Evolutionary conservation across 768 basidiomycete genomes (phyloP).

Genomic region (Pulveroboletus ravenelii): DNA sequence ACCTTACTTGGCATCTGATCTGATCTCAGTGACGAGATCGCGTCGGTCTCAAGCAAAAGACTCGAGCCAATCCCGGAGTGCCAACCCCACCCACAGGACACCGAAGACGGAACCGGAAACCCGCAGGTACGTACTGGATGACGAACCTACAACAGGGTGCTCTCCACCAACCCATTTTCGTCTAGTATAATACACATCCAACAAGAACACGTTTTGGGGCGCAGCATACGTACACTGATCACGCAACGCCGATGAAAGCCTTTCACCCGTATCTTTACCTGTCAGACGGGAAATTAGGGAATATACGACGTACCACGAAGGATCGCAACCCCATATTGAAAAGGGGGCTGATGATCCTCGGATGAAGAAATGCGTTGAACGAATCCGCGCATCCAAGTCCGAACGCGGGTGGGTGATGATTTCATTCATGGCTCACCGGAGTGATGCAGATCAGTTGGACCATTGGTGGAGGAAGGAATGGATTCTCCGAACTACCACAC

Average conservation of each 20-base stretch:
- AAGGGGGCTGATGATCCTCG: too few species aligned
- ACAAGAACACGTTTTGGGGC: background rate
- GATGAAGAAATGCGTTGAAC: too few species aligned
- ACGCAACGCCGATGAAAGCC: too few species aligned
- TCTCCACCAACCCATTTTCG: conserved; percentile 55
- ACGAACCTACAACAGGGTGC: conserved; percentile 41
- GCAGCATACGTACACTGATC: background rate
- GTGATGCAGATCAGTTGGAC: background rate
- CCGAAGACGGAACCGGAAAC: background rate
- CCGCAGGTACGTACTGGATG: background rate
- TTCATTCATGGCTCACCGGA: too few species aligned
- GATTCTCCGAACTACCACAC: too few species aligned
- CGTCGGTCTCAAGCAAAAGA: conserved; percentile 19
- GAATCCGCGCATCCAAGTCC: too few species aligned
- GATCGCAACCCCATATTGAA: too few species aligned
- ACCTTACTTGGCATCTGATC: conserved; percentile 50
- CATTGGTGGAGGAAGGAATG: too few species aligned
- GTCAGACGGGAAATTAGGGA: too few species aligned
- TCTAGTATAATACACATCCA: conserved; percentile 34
- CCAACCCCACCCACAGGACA: background rate
- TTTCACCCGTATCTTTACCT: too few species aligned
- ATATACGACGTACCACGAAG: too few species aligned
- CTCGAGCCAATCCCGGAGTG: conserved; percentile 51
- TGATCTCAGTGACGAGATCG: background rate
- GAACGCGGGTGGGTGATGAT: too few species aligned